These are phyloP conservation scores for Pulveroboletus sp. DNA, from an alignment of 768 basidiomycete genomes.

Conservation along the genomic window DNA sequence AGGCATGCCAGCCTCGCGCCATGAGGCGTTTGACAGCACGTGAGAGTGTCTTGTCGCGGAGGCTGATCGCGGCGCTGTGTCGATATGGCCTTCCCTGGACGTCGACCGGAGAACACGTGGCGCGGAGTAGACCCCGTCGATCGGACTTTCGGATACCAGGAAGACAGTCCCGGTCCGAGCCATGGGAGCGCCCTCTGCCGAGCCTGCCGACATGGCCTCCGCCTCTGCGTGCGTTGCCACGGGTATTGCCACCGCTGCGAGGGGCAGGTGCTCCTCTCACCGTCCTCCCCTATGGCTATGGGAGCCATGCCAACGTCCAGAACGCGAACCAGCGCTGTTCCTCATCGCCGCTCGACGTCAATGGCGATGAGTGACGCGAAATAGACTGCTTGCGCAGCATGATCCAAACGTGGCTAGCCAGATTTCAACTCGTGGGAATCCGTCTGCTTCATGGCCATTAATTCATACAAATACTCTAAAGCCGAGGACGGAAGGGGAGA, in stretches of 20 bases:
- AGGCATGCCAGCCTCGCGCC: constrained; percentile 34
- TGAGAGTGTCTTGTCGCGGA: constrained; percentile 21
- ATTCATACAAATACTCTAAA: constrained; percentile 2
- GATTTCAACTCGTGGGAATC: too few species aligned
- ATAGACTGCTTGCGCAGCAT: too few species aligned
- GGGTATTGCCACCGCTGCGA: constrained; percentile 5
- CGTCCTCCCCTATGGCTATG: constrained; percentile 22
- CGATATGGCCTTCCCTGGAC: constrained; percentile 37
- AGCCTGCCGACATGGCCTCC: too few species aligned
- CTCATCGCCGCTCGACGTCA: constrained; percentile 6
- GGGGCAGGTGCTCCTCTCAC: neutral
- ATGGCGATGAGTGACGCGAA: too few species aligned
- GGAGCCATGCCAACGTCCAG: constrained; percentile 14
- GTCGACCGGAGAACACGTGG: constrained; percentile 46
- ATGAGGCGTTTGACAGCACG: constrained; percentile 39
- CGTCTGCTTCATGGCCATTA: neutral
- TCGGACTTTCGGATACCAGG: too few species aligned
- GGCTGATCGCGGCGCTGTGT: constrained; percentile 33
- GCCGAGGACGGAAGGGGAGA: neutral
- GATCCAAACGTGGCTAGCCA: neutral
- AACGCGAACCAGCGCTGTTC: neutral
- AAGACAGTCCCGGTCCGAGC: constrained; percentile 18
- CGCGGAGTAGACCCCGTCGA: too few species aligned
- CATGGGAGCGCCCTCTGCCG: too few species aligned
- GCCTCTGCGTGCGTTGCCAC: constrained; percentile 21